Evolutionary conservation across 495 filamentous ascomycete species (phyloP), one percentile per base, ranked within the genome.

Genomic region (Daldinia concentrica): DNA sequence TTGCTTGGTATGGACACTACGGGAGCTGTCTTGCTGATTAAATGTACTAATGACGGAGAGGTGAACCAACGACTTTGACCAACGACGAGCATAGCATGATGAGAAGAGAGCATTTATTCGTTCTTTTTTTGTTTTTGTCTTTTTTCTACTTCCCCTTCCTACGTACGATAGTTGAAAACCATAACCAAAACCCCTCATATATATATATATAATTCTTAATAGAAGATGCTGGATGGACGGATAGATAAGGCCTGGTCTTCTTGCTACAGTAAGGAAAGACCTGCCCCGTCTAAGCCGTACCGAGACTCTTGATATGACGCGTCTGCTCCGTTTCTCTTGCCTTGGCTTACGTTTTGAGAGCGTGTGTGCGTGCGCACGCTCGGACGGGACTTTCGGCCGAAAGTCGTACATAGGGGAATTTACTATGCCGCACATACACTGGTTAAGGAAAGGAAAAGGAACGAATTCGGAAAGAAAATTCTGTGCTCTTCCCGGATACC

Each of bases 31-130:
- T 59, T 17, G 34, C 43, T 54, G 27, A 39, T 57, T 37, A 34
- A 34, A 30, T 29, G 39, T 52, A 19, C 52, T 62, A 48, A 71
- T 36, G 68, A 66, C 8, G 50, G 30, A 56, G 50, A 32, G 48
- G 11, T 34, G n/a, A 14, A 29, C 26, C 39, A 37, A 24, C 51
- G 36, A n/a, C 17, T 30, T 48, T 50, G 39, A 34, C 56, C 61
- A 52, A 39, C 39, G 50, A 71, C 24, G 39, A 65, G 57, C 51
- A 71, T 62, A 45, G 56, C 62, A 67, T 50, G 45, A 72, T 19
- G 59, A 54, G 62, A 43, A 59, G 39, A 60, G 56, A 52, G 43
- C 45, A 52, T 34, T 58, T 54, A 7, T 11, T 26, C 34, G 62
- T 30, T 63, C 36, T 41, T 64, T 9, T 64, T 55, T 36, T 54